Base-by-base conservation (phyloP, 768 basidiomycete genomes). In the Leccinum obscurum region DNA sequence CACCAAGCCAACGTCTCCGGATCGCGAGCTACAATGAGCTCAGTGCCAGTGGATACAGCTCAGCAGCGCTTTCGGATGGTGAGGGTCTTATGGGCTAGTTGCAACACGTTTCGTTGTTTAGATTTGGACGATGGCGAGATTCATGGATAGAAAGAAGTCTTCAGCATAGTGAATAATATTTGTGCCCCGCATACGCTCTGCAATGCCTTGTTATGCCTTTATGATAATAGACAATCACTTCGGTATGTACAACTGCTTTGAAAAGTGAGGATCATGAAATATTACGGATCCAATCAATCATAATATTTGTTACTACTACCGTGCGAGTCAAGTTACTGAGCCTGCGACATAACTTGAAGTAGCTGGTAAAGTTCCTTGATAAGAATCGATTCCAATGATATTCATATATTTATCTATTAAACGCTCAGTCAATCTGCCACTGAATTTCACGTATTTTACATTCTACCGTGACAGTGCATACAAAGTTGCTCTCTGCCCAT, bases 1-100 rank as follows among this genome's bases (percentile, higher is more conserved):
- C 91, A 15, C 90, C 90, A 1, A 84, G 83, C 58, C 90, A 93
- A 67, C 80, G 85, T 26, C 81, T 90, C 41, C 84, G 83, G 61
- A 88, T 93, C 62, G 84, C 86, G 7, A 78, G 79, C n/a, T 87
- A 85, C 62, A 82, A 74, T 44, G 86, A 88, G 67, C 74, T 87
- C 0, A 66, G 70, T 5, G 70, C 67, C 8, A 79, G 80, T 56
- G 83, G 83, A 28, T 79, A 78, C 54, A 84, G 83, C 64, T 83
- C 83, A 50, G 80, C 85, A 0, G 83, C 84, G 2, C 76, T 80
- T 44, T 85, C 84, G 4, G 85, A 86, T 56, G 83, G 83, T 3
- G 84, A 85, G 72, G 83, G 83, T 37, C 74, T 83, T 34, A 61
- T 78, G 55, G 77, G 78, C 24, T 81, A 67, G 55, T 37, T 15